Percentiles rank a stretch among this genome's conserved stretches.
Evolutionary conservation across 441 rosid genomes (phyloP).

Genomic region (Adansonia madagascariensis): DNA sequence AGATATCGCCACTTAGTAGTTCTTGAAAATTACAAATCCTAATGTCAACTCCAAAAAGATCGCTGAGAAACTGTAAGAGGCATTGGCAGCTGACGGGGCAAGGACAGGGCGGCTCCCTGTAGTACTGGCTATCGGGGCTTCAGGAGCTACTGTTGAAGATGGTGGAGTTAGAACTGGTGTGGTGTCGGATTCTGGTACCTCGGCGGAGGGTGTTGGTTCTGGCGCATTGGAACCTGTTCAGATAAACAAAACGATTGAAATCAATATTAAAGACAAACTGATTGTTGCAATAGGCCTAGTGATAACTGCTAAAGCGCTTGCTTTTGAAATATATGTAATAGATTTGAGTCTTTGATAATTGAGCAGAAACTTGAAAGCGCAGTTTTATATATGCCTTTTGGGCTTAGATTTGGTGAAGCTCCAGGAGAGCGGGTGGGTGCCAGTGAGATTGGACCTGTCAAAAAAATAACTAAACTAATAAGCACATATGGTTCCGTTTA

Average conservation of each 20-base stretch:
- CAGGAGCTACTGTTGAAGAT: slow-evolving; percentile 40
- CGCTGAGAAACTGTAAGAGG: slow-evolving; percentile 45
- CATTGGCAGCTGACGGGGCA: slow-evolving; percentile 60
- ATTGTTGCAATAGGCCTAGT: neutral
- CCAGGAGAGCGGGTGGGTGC: slow-evolving; percentile 45
- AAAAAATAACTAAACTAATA: neutral
- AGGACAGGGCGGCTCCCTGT: slow-evolving; percentile 54
- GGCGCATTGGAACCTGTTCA: slow-evolving; percentile 55
- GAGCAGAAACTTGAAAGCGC: no score
- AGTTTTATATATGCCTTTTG: slow-evolving; percentile 42
- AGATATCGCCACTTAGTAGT: slow-evolving; percentile 32
- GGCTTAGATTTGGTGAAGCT: slow-evolving; percentile 46
- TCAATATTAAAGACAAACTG: neutral
- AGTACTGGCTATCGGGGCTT: slow-evolving; percentile 45
- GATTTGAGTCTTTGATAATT: neutral
- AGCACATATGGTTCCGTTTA: neutral
- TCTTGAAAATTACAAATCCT: slow-evolving; percentile 46
- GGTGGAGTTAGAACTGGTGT: slow-evolving; percentile 56
- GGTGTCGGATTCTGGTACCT: slow-evolving; percentile 60
- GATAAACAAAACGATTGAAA: neutral
- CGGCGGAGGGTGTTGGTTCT: slow-evolving; percentile 34
- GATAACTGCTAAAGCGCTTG: neutral
- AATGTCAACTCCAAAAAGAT: slow-evolving; percentile 45
- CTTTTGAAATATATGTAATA: neutral
- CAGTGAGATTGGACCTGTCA: slow-evolving; percentile 47